Evolutionary conservation across 257 asterid genomes (phyloP), one percentile per base, ranked within the genome.

Genomic region (Haberlea rhodopensis): DNA sequence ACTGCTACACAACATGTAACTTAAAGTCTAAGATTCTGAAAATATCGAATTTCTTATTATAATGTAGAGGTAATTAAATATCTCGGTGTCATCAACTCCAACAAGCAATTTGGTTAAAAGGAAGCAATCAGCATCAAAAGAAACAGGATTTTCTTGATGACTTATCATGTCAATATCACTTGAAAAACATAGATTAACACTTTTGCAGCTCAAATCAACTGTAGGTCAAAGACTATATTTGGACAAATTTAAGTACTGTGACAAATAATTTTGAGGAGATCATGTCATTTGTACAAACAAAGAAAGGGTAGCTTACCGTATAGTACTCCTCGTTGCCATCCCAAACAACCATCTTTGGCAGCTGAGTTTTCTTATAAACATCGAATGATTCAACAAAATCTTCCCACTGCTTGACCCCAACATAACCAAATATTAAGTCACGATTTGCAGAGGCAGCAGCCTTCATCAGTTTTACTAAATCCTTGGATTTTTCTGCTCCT

Each of bases 381-480:
- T 79, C 94, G 28, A 92, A 92, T 40, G 95, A 80, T 74, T 87
- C 91, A 5, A 73, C 83, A 58, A 92, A 89, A 53, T 77, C 91
- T 61, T 71, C 89, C 86, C 84, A 92, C 73, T 89, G 95, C 70
- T 82, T 79, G 69, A 81, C 34, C 61, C 96, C 99, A 73, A 85
- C 94, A 78, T 80, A 87, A 57, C 95, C 89, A 78, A 92, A 92
- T 70, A 89, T 62, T 65, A 92, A 77, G 77, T 92, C 97, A 54
- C 86, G 97, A 71, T 92, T 92, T 53, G 95, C 97, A 73, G 97
- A 79, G 61, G 99, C 99, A 70, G 96, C 96, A 54, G 95, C 76
- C 76, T 89, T 92, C 46, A 92, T 60, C 51, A 79, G 82, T 62
- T 84, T 76, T 58, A 85, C 25, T 51, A 89, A 40, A 55, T 64